Base-by-base conservation (phyloP, 495 filamentous ascomycete genomes). In the Neurospora sp. region DNA sequence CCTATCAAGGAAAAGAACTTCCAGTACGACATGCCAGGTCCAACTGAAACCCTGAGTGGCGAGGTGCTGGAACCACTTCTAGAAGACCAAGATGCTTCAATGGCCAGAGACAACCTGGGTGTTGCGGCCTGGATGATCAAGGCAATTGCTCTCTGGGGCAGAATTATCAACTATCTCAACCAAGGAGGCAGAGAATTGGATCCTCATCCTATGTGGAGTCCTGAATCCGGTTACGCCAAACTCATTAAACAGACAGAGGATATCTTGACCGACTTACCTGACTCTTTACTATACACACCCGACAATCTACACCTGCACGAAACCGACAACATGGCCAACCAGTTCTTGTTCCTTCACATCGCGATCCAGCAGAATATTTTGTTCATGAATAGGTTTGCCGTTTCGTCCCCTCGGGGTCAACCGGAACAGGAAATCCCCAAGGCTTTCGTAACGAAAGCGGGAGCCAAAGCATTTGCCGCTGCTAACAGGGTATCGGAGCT, bases 261-360 rank as follows among this genome's bases (percentile, higher is more conserved):
- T 7, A 93, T 96, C 76, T 86, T 87, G 44, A 82, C 87, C 5
- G 85, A 88, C 1, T 86, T 98, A 18, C 96, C 96, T 0, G 86
- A 87, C 41, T 84, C 83, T 61, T 81, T 97, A 53, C 82, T 85
- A 8, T 97, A 96, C 78, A 94, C 84, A 20, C 82, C 87, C 35
- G 93, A 97, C 77, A 98, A 97, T 79, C 86, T 98, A 9, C 90
- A 93, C 76, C 87, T 89, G 42, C 93, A 97, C 80, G 91, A 93
- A 42, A 91, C 91, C 18, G 92, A 96, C 75, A 89, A 89, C 75
- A 88, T 94, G 73, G 93, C 92, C 14, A 96, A 96, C 78, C 94
- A 97, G 77, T 97, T 97, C 75, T 81, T 99, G n/a, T 97, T 97
- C 78, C 82, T 98, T 70, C 96, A 99, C 78, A 92, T 99, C 72